Conservation (phyloP, 2,329 filamentous ascomycete species). For the Epichloe gansuensis region DNA sequence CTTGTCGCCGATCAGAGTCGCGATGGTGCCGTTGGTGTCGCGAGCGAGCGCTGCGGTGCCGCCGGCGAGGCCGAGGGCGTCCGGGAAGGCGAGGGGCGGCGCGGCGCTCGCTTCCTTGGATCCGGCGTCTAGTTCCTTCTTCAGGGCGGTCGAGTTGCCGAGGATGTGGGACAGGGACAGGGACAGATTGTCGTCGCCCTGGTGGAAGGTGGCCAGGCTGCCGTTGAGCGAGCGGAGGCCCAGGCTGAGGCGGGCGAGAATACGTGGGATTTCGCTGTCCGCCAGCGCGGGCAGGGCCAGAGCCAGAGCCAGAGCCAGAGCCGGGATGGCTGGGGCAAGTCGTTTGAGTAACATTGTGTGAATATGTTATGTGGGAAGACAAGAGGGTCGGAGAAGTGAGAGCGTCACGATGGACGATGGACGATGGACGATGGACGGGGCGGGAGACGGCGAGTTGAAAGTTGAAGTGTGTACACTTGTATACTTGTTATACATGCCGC, state of each 20-base stretch:
- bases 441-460: too few relatives aligned
- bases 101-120: not conserved
- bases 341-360: not conserved
- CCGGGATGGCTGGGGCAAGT: not conserved
- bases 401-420: too few relatives aligned
- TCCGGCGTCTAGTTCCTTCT: not conserved
- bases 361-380: too few relatives aligned
- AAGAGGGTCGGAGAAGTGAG: too few relatives aligned
- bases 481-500: too few relatives aligned
- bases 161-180: not conserved
- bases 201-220: slow-evolving; percentile 6
- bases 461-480: too few relatives aligned
- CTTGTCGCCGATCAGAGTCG: not conserved
- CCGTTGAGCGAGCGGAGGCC: slow-evolving; percentile 6
- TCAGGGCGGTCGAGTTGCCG: slow-evolving; percentile 5
- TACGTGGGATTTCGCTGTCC: not conserved
- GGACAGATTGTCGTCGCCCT: too few relatives aligned
- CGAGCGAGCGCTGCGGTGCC: not conserved
- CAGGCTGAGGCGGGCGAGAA: not conserved
- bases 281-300: not conserved
- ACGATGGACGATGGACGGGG: too few relatives aligned
- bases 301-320: not conserved
- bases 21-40: not conserved
- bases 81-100: not conserved
- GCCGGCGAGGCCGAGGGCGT: not conserved